These are phyloP conservation scores for Calocybe gangraenosa DNA, from an alignment of 768 basidiomycete species.

Conservation along the genomic window DNA sequence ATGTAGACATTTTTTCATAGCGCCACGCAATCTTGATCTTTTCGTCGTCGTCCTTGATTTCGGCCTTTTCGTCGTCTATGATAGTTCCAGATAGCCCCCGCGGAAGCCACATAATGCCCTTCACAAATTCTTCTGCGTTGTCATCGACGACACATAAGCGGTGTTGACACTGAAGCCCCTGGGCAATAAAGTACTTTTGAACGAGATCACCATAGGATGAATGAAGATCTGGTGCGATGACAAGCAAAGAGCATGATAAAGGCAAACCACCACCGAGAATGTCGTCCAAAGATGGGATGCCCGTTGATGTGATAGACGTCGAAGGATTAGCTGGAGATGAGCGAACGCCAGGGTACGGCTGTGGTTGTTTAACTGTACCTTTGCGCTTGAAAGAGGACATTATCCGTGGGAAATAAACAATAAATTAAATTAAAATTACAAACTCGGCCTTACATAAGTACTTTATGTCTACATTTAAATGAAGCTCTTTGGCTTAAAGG, in stretches of 20 bases:
- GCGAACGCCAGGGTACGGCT: conserved; percentile 49
- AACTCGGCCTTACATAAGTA: conserved; percentile 6
- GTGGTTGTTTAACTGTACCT: conserved; percentile 37
- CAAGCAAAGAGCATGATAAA: conserved; percentile 65
- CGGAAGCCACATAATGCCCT: conserved; percentile 82
- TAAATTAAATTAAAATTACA: not conserved
- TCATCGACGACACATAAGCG: conserved; percentile 62
- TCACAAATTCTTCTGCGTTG: conserved; percentile 51
- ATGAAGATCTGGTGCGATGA: conserved; percentile 82
- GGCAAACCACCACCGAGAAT: conserved; percentile 91
- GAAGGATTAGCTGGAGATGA: conserved; percentile 51
- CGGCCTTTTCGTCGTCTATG: conserved; percentile 3
- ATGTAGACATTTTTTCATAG: conserved; percentile 90
- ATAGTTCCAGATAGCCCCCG: conserved; percentile 17
- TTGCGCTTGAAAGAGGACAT: conserved; percentile 87
- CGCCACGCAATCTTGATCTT: conserved; percentile 97
- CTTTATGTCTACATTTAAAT: conserved; percentile 10
- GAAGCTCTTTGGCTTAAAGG: not conserved
- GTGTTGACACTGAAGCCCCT: conserved; percentile 77
- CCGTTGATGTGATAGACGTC: conserved; percentile 71
- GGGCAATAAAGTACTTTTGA: conserved; percentile 84
- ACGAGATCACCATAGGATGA: conserved; percentile 83
- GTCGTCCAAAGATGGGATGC: conserved; percentile 92
- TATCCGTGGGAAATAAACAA: not conserved
- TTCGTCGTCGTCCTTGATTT: conserved; percentile 19